Evolutionary conservation across 495 filamentous ascomycete genomes (phyloP).

Genomic region (Daldinia bambusicola): DNA sequence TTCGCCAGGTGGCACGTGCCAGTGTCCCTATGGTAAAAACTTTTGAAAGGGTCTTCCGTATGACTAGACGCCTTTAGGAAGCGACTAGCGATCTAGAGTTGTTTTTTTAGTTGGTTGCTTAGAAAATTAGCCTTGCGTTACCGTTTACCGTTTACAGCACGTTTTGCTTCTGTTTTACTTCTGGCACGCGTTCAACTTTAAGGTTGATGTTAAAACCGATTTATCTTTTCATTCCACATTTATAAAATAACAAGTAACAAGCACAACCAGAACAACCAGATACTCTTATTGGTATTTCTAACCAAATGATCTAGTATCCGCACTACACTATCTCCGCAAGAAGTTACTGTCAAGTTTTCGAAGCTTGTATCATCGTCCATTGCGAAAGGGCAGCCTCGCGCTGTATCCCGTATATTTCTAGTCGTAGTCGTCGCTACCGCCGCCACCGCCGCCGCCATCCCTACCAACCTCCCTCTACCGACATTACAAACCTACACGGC

Average conservation of each 20-base stretch:
- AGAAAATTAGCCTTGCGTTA: neutral
- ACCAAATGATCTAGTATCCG: neutral
- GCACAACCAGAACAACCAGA: neutral
- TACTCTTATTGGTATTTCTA: neutral
- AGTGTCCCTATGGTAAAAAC: too few relatives aligned
- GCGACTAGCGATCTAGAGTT: too few relatives aligned
- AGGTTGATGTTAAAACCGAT: neutral
- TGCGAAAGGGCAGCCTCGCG: constrained; percentile 5
- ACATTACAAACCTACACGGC: neutral
- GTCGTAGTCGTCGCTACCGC: too few relatives aligned
- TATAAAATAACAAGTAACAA: too few relatives aligned
- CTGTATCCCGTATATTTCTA: neutral
- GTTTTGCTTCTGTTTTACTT: neutral
- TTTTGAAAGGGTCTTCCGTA: too few relatives aligned
- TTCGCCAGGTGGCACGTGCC: too few relatives aligned
- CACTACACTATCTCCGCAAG: neutral
- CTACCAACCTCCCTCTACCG: neutral
- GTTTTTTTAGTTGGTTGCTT: too few relatives aligned
- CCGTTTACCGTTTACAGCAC: neutral
- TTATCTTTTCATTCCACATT: neutral
- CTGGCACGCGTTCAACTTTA: neutral
- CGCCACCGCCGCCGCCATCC: neutral
- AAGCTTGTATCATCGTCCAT: neutral
- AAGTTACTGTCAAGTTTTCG: neutral
- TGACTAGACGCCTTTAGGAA: too few relatives aligned